Conservation (phyloP, 768 basidiomycete genomes). For the Ephemerocybe angulata region DNA sequence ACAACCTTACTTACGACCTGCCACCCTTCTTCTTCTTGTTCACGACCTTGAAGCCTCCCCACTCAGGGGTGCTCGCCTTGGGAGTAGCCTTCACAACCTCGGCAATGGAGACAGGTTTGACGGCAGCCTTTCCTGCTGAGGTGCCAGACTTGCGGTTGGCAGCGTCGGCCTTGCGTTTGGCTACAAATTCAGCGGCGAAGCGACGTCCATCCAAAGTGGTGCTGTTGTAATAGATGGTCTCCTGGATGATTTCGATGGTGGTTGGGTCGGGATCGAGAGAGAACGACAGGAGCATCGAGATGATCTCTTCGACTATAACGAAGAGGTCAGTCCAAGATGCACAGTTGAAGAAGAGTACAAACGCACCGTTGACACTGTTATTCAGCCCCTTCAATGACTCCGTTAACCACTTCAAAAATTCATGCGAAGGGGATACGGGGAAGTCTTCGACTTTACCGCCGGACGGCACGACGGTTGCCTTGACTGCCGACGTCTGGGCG, state of each 20-base stretch:
- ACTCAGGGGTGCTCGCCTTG: constrained; percentile 69
- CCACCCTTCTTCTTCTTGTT: constrained; percentile 94
- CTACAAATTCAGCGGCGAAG: constrained; percentile 90
- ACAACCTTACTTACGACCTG: constrained; percentile 50
- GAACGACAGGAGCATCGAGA: constrained; percentile 92
- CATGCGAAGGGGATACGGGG: constrained; percentile 70
- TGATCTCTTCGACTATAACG: constrained; percentile 87
- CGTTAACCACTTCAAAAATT: constrained; percentile 90
- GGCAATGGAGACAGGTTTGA: constrained; percentile 70
- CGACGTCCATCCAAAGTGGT: constrained; percentile 93
- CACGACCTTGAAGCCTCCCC: constrained; percentile 92
- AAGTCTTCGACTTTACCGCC: constrained; percentile 56
- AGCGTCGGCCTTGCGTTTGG: constrained; percentile 82
- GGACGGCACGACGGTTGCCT: constrained; percentile 26
- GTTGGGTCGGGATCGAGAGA: constrained; percentile 83
- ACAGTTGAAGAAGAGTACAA: neutral
- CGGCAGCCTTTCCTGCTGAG: constrained; percentile 30
- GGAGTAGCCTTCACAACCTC: constrained; percentile 90
- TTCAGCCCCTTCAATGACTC: constrained; percentile 80
- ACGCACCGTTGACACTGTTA: constrained; percentile 65
- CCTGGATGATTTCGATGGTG: constrained; percentile 89
- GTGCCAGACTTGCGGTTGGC: constrained; percentile 46
- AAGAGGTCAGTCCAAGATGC: constrained; percentile 4
- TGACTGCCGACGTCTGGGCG: constrained; percentile 29
- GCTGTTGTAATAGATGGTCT: constrained; percentile 91